Percentiles rank a stretch among this genome's conserved stretches.
Conservation (phyloP, 345 rosid species). For the Ceriops decandra region DNA sequence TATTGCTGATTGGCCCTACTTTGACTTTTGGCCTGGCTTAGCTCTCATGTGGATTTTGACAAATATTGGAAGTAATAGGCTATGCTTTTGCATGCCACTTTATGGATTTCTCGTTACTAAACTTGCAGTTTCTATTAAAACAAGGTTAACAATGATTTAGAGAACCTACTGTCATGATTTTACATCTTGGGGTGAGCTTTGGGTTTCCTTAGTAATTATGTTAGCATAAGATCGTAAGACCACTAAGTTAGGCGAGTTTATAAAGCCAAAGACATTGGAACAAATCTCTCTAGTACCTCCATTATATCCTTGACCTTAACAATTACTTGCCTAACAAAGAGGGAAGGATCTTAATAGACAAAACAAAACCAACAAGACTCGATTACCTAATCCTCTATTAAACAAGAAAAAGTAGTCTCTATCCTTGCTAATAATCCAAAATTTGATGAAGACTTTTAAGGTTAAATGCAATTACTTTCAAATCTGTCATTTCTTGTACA, state of each 20-base stretch:
- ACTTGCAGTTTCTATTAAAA: not conserved
- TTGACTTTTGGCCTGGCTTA: not conserved
- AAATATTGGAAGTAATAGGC: not conserved
- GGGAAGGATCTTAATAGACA: not conserved
- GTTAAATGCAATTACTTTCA: not conserved
- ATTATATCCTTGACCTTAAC: slow-evolving; percentile 1
- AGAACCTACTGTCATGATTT: not conserved
- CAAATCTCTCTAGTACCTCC: not conserved
- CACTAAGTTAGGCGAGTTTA: not conserved
- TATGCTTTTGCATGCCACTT: not conserved
- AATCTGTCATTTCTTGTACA: not conserved
- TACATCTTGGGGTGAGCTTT: not conserved
- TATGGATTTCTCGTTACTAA: not conserved
- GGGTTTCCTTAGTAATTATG: not conserved
- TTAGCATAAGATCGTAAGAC: not conserved
- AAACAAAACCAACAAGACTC: not conserved
- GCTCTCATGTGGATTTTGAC: not conserved
- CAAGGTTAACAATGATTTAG: not conserved
- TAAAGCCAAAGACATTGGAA: slow-evolving; percentile 1
- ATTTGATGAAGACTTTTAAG: not conserved
- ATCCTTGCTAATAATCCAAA: not conserved
- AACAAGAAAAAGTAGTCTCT: not conserved
- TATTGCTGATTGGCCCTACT: not conserved
- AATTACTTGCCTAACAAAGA: slow-evolving; percentile 2
- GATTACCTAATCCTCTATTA: not conserved